Evolutionary conservation across 2,329 filamentous ascomycete species (phyloP).

Genomic region (Talaromyces piceae): DNA sequence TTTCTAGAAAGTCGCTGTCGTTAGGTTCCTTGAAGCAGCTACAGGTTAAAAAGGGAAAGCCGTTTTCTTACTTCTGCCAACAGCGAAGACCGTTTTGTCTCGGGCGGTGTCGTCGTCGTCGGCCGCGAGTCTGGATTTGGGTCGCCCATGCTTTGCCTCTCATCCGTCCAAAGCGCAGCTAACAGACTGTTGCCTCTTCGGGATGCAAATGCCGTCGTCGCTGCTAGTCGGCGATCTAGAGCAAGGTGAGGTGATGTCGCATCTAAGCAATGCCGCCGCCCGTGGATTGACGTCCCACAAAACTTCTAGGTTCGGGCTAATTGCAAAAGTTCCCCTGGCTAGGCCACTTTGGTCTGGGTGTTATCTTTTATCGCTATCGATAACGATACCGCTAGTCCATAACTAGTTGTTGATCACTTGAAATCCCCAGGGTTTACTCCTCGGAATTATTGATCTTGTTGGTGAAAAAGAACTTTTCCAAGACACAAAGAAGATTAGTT

Average conservation of each 20-base stretch:
- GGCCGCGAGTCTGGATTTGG: neutral
- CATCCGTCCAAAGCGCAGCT: no score
- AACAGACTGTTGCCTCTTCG: no score
- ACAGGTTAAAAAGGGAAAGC: neutral
- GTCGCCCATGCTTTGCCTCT: no score
- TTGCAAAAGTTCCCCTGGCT: constrained; percentile 1
- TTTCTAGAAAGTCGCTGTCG: neutral
- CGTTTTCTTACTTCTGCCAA: neutral
- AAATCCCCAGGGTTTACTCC: no score
- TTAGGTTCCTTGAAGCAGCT: neutral
- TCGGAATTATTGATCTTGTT: no score
- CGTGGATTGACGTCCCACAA: constrained; percentile 1
- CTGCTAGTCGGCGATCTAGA: neutral
- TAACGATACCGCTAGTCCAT: neutral
- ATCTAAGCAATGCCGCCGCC: neutral
- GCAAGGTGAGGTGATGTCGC: neutral
- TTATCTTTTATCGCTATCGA: neutral
- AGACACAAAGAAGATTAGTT: no score
- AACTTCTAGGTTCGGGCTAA: neutral
- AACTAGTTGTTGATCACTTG: no score
- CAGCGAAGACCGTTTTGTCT: neutral
- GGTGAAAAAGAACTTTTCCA: no score
- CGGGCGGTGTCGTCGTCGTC: neutral
- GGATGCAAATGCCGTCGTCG: neutral
- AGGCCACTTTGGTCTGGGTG: neutral